Percentiles rank a stretch among this genome's conserved stretches.
phyloP scores from a whole-genome alignment of 495 filamentous ascomycete genomes.

The Penicillium salamii region DNA sequence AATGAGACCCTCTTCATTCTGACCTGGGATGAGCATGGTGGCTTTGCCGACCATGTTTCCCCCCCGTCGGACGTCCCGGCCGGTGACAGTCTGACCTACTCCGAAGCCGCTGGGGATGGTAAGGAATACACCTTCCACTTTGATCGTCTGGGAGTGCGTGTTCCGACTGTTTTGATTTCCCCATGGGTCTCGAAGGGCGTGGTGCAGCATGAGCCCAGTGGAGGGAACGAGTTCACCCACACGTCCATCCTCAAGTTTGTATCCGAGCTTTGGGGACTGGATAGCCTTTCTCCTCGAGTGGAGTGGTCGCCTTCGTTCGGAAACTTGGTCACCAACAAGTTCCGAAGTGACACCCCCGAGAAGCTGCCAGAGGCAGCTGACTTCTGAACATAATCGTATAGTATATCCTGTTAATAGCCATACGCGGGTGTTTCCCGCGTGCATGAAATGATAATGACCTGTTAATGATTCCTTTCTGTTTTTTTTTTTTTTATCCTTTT shows the following conservation, averaged over 20 bases:
- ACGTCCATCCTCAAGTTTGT: conserved; percentile 45
- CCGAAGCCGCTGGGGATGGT: conserved; percentile 39
- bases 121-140: conserved; percentile 45
- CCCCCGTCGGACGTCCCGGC: conserved; percentile 43
- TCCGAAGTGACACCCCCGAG: conserved; percentile 29
- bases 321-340: conserved; percentile 28
- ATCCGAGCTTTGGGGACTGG: conserved; percentile 43
- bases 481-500: not conserved
- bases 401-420: not conserved
- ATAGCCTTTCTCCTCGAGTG: conserved; percentile 39
- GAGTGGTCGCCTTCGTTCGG: conserved; percentile 43
- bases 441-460: not conserved
- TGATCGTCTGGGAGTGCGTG: conserved; percentile 48
- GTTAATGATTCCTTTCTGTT: too few species aligned
- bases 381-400: conserved; percentile 10
- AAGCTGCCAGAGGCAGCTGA: conserved; percentile 23
- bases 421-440: not conserved
- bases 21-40: conserved; percentile 51
- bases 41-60: conserved; percentile 49
- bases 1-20: conserved; percentile 49
- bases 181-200: conserved; percentile 46
- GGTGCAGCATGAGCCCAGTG: conserved; percentile 36
- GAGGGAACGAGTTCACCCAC: conserved; percentile 41
- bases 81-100: conserved; percentile 42
- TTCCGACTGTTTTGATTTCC: conserved; percentile 50